Base-by-base conservation (phyloP, 495 filamentous ascomycete species). In the Pseudotulostoma volvatum region DNA sequence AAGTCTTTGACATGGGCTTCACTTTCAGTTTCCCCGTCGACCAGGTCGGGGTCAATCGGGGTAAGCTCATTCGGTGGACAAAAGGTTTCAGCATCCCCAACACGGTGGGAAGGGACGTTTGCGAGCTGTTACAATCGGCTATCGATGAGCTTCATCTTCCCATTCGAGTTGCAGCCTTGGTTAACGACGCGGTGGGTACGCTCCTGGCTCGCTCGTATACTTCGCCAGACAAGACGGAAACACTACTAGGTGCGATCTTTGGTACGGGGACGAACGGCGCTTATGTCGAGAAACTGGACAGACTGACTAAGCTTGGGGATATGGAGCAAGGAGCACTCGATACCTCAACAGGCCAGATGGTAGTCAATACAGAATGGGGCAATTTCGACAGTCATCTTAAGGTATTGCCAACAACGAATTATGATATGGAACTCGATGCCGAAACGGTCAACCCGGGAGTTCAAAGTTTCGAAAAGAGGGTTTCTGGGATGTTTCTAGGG, bases 401-500 rank as follows among this genome's bases (percentile, higher is more conserved):
- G 43, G 79, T 90, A 34, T 67, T 96, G 33, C 90, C 92, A 13
- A 79, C 74, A 51, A 96, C 90, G 0, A 56, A 71, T 0, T 96
- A 87, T 59, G 90, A 97, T 56, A 59, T 63, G 9, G 68, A 71
- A 34, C 67, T 97, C 28, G 86, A 97, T 61, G 63, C 64, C 38
- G 75, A 76, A 16, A 85, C 75, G 50, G 74, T 83, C 45, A 97
- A 97, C 64, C 90, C 90, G 1, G 90, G 92, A 28, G 75, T 94
- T 41, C 90, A 97, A 57, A 94, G 94, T 80, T 97, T 95, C 61
- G 90, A 97, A 65, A 97, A 97, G 68, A 80, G 90, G 35, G 78
- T 97, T 28, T 90, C 82, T 0, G 90, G 90, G 58, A 97, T 97
- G 90, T 97, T 96, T 68, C 57, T 97, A 15, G 90, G 90, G 38